Percentiles rank a stretch among this genome's conserved stretches.
Conservation (phyloP, 2,329 filamentous ascomycete genomes). For the Colletotrichum sp. region DNA sequence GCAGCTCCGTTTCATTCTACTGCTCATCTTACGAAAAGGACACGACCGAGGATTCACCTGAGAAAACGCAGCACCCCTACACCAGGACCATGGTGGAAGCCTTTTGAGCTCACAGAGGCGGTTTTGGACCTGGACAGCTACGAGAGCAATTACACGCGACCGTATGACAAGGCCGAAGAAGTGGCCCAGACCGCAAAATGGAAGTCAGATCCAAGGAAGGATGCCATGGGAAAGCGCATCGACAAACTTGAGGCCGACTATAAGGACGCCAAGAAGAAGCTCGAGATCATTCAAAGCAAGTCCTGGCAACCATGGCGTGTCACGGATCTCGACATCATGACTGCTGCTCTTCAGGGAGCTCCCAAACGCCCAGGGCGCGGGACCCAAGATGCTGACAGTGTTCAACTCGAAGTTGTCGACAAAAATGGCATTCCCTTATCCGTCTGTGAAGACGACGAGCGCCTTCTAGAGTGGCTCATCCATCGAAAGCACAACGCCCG, state of each 20-base stretch:
- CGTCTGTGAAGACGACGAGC: constrained; percentile 30
- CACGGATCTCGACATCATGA: constrained; percentile 48
- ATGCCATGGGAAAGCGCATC: constrained; percentile 30
- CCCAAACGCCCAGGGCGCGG: not conserved
- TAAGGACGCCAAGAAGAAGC: constrained; percentile 10
- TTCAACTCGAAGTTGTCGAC: constrained; percentile 5
- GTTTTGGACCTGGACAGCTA: constrained; percentile 60
- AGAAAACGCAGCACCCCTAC: not conserved
- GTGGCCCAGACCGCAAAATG: constrained; percentile 33
- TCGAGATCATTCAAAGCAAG: constrained; percentile 7
- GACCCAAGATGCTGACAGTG: not conserved
- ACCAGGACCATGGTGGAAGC: constrained; percentile 9
- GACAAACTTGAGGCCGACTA: constrained; percentile 32
- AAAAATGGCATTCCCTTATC: constrained; percentile 36
- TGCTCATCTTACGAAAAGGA: not conserved
- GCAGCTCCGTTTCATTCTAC: not conserved
- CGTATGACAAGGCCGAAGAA: constrained; percentile 41
- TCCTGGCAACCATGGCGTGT: constrained; percentile 38
- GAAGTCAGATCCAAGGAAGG: constrained; percentile 26
- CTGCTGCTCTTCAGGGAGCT: constrained; percentile 35
- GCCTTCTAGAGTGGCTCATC: constrained; percentile 41
- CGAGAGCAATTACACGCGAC: constrained; percentile 47
- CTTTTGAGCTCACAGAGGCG: constrained; percentile 40
- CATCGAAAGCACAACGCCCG: constrained; percentile 24
- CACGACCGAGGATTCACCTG: not conserved